Conservation (phyloP, 78 protist genomes). For the Bigelowiella natans region DNA sequence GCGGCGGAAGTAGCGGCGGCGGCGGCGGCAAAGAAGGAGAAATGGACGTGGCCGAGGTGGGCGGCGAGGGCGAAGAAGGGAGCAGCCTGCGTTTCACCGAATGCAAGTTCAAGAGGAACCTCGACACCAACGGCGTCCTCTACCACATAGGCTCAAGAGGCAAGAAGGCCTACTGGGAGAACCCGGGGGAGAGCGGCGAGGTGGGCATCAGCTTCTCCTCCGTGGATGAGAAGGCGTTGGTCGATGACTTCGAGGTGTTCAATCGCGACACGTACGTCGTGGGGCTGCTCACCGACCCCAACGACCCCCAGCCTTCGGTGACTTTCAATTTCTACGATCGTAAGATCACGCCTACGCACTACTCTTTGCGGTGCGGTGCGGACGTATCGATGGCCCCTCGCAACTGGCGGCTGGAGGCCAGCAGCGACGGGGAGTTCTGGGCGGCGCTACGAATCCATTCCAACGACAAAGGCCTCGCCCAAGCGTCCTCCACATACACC, state of each 20-base stretch:
- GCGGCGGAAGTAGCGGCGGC: neutral
- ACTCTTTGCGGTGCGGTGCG: neutral
- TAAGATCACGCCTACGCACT: neutral
- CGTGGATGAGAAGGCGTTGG: neutral
- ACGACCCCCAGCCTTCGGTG: neutral
- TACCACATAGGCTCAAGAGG: neutral
- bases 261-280: neutral
- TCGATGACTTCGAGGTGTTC: neutral
- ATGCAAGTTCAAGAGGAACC: neutral
- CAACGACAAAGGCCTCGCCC: neutral
- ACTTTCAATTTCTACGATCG: neutral
- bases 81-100: neutral
- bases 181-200: neutral
- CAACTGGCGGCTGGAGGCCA: constrained; percentile 1
- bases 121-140: neutral
- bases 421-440: neutral
- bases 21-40: neutral
- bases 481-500: neutral
- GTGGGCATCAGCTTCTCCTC: neutral
- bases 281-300: neutral
- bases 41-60: neutral
- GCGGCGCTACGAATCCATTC: neutral
- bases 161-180: neutral
- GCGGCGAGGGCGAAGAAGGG: neutral
- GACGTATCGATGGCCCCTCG: neutral